phyloP scores from a whole-genome alignment of 2,329 filamentous ascomycete species.

The Endocalyx cinctus region DNA sequence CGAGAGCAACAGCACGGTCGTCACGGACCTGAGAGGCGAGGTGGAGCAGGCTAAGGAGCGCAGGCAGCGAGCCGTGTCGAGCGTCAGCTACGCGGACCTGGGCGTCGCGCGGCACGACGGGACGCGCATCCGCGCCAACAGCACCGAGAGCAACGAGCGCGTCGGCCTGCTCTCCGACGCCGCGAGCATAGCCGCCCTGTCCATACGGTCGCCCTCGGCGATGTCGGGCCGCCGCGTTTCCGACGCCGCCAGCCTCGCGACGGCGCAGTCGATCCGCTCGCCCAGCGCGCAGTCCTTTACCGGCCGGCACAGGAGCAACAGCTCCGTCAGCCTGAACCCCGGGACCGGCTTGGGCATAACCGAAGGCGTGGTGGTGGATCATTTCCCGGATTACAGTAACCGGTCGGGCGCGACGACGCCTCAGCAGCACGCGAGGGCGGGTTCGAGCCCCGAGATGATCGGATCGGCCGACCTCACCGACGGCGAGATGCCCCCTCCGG shows the following conservation, averaged over 20 bases:
- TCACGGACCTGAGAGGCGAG: constrained; percentile 55
- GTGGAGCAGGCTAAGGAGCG: constrained; percentile 53
- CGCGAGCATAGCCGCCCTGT: constrained; percentile 16
- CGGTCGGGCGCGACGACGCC: constrained; percentile 42
- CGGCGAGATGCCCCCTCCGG: constrained; percentile 44
- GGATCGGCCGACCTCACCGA: constrained; percentile 47
- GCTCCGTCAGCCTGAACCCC: too few species aligned
- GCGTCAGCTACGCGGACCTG: constrained; percentile 71
- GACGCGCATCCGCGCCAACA: constrained; percentile 68
- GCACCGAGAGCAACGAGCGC: constrained; percentile 67
- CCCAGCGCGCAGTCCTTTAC: too few species aligned
- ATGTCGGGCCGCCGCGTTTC: constrained; percentile 38
- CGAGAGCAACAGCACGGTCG: constrained; percentile 42
- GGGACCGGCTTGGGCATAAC: too few species aligned
- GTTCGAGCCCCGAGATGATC: constrained; percentile 48
- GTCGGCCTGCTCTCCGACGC: constrained; percentile 61
- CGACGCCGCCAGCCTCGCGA: too few species aligned
- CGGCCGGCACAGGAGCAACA: constrained; percentile 46
- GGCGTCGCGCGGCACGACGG: constrained; percentile 75
- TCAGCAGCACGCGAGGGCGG: constrained; percentile 34
- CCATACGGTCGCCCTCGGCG: constrained; percentile 27
- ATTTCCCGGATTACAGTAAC: constrained; percentile 35
- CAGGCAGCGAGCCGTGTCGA: constrained; percentile 65
- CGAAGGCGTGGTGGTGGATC: constrained; percentile 50
- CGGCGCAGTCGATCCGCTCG: too few species aligned